Percentiles rank a stretch among this genome's conserved stretches.
phyloP scores from a whole-genome alignment of 257 asterid genomes.

The Knoxia roxburghii region DNA sequence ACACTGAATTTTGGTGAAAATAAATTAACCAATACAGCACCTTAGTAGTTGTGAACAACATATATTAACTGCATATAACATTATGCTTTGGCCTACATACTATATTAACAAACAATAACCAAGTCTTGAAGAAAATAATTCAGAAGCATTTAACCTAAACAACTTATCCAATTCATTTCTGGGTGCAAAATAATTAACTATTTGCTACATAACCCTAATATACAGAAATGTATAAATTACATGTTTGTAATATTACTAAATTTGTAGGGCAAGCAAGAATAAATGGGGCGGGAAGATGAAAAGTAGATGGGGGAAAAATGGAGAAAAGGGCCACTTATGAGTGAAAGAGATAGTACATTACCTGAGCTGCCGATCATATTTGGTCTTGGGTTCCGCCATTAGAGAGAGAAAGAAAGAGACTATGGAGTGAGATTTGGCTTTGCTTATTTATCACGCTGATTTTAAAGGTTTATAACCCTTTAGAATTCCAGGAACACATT shows the following conservation, averaged over 20 bases:
- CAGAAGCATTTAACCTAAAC: not conserved
- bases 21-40: not conserved
- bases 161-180: not conserved
- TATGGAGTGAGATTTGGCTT: not conserved
- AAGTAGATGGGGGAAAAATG: not conserved
- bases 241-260: not conserved
- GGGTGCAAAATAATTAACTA: not conserved
- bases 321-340: not conserved
- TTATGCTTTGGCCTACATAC: not conserved
- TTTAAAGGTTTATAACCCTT: too few species aligned
- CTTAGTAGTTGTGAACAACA: not conserved
- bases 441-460: too few species aligned
- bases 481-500: too few species aligned
- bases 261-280: not conserved
- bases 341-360: slow-evolving; percentile 11
- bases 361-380: slow-evolving; percentile 99
- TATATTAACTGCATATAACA: not conserved
- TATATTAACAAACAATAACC: not conserved
- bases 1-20: not conserved
- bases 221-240: not conserved
- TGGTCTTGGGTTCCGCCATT: slow-evolving; percentile 90
- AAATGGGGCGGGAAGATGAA: not conserved
- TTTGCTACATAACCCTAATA: not conserved
- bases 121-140: not conserved
- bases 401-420: not conserved